Evolutionary conservation across 345 rosid species (phyloP), one percentile per base, ranked within the genome.

Genomic region (Carallia brachiata): DNA sequence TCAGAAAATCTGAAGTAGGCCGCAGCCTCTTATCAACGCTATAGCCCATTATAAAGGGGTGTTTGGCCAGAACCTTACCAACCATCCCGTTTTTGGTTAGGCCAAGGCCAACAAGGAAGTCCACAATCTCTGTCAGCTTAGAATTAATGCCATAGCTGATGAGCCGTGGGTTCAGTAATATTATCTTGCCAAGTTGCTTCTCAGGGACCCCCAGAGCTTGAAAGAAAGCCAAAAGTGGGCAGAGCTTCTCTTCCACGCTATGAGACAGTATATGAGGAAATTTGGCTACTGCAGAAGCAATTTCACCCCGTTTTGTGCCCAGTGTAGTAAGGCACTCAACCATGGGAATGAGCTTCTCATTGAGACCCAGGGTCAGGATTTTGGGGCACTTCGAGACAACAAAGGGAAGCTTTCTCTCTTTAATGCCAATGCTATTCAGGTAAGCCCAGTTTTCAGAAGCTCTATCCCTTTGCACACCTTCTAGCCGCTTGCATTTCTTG

Each of bases 221-320:
- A 66, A 88, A 88, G 84, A 90, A 90, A 23, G 93, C 96, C 79
- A 90, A 79, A 52, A 90, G 90, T 1, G 96, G 96, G 56, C 93
- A 90, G 36, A 90, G 90, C 77, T 88, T 90, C 84, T 90, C 90
- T 76, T 90, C 87, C 39, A 90, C 86, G 61, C 96, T 86, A 64
- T 90, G 91, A 68, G 96, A 81, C 63, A 90, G 85, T 31, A 90
- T 82, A 61, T 83, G 89, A 73, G 93, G 93, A 73, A 90, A 90
- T 36, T 81, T 86, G 77, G 81, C 77, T 12, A 90, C 84, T 62
- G 91, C 89, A 9, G 90, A 81, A 62, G 88, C 93, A 68, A 90
- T 93, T 74, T 88, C 88, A 8, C 6, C 56, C 6, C 81, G 87
- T 63, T 80, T 84, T 31, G 84, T 76, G n/a, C 84, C 85, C 0